phyloP scores from a whole-genome alignment of 2,329 filamentous ascomycete genomes.

The Gaeumannomyces sp. region DNA sequence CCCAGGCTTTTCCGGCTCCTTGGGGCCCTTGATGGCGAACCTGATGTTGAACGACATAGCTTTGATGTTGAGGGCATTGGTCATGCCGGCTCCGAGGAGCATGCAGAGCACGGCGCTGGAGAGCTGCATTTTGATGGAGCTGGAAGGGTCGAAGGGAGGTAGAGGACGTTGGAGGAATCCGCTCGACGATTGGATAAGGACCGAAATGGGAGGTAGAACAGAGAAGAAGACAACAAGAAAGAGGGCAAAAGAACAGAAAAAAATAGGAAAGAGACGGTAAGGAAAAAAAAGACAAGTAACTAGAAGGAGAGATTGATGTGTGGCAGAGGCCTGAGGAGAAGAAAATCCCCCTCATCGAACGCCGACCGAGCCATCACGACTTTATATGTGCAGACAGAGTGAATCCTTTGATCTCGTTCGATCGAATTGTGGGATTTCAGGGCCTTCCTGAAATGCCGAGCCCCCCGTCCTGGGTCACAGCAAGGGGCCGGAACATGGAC shows the following conservation, averaged over 20 bases:
- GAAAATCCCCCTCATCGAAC: not conserved
- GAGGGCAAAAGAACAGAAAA: not conserved
- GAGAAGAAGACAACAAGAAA: not conserved
- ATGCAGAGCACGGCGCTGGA: not conserved
- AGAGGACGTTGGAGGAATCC: not conserved
- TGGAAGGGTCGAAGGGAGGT: not conserved
- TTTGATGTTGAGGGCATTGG: not conserved
- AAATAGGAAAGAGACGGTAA: not conserved
- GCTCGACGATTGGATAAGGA: not conserved
- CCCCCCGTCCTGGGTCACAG: no score
- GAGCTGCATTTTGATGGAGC: not conserved
- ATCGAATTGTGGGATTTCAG: not conserved
- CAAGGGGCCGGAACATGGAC: not conserved
- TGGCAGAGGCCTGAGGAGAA: not conserved
- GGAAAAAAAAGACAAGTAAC: not conserved
- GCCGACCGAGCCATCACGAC: not conserved
- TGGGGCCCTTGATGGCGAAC: constrained; percentile 55
- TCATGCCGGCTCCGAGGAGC: not conserved
- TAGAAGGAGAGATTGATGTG: not conserved
- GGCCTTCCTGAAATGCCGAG: not conserved
- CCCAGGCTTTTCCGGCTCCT: constrained; percentile 4
- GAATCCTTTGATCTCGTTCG: not conserved
- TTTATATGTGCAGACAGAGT: not conserved
- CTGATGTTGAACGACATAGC: constrained; percentile 8
- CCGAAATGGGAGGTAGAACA: not conserved